Evolutionary conservation across 225 moss, liverwort and hornwort genomes (phyloP), one percentile per base, ranked within the genome.

Genomic region (Pleurozium schreberi): DNA sequence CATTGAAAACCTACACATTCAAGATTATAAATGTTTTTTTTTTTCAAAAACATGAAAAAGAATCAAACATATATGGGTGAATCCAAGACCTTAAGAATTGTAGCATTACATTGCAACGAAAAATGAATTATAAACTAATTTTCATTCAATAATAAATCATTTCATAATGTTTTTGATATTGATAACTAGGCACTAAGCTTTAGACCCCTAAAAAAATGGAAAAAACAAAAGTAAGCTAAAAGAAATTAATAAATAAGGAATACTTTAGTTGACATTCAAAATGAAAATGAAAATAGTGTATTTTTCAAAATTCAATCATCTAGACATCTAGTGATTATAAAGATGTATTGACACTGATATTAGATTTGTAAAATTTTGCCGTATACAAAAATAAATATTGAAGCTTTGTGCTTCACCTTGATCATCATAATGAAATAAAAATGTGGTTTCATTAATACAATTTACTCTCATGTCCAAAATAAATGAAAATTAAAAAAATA

Each of bases 291-390:
- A 9, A 12, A 27, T 5, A 8, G n/a, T 2, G 7, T 18, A 18
- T 34, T 34, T 13, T 70, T 42, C 5, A 15, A 6, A 73, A 28
- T 73, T 43, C 3, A 45, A 45, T 28, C 16, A 33, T 33, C 20
- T 5, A 4, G 49, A 75, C 16, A 33, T 33, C 20, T 5, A 4
- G 49, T 49, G 4, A 19, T 11, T 20, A 4, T 12, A 11, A 18
- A 30, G 18, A 18, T 0, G 8, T 18, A 25, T 49, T 7, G 2
- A 10, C 8, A 7, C 20, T 75, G 15, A 33, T 11, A 49, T 49
- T 7, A 31, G 1, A 12, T 19, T 49, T 19, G 1, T 33, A 12
- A 50, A 12, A 7, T 1, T 7, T 17, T 50, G 0, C 28, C 10
- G 33, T 50, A 7, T 21, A 50, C 1, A 1, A 34, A 20, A 20